Evolutionary conservation across 2,329 filamentous ascomycete genomes (phyloP), one percentile per base, ranked within the genome.

Genomic region (Arthrobotrys megalospora): DNA sequence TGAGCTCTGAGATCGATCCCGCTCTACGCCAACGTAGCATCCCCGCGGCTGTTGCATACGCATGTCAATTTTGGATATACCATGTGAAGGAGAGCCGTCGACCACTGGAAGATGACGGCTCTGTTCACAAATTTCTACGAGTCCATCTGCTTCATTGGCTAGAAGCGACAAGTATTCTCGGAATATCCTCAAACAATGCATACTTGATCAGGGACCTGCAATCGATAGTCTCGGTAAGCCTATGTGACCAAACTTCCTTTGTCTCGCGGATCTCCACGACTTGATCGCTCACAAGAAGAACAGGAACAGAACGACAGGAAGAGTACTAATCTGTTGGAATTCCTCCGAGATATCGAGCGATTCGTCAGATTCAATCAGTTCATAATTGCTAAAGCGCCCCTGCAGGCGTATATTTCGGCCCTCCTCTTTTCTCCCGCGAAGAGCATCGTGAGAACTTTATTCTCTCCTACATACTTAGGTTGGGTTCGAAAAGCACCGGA

Each of bases 31-130:
- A 80, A 34, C 71, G 43, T 48, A 80, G 8, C 79, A 77, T 83
- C 28, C 81, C 83, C 6, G 21, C 81, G 6, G 82, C 84, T 11
- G 32, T 85, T 8, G 80, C 83, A 68, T 87, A 76, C 24, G 69
- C 69, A 1, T 73, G 69, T 7, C 41, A 41, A 12, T 73, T 66
- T 28, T 73, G 69, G 69, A 24, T 62, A 34, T 16, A 48, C 12
- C 70, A 76, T 28, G 12, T 68, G 4, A 52, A 45, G 8, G 34
- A 52, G 36, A 45, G 70, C 8, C 24, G 36, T 19, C 7, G n/a
- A 16, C 19, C 6, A 5, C 24, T 68, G 4, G 47, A 36, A 52
- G 34, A 69, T 12, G 36, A 52, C 28, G 55, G 41, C 14, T 14
- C 14, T 6, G 43, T 48, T 7, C 53, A 69, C 8, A 34, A 2